These are phyloP conservation scores for Areca catechu DNA, from an alignment of 176 grass and related monocot genomes.

Conservation along the genomic window DNA sequence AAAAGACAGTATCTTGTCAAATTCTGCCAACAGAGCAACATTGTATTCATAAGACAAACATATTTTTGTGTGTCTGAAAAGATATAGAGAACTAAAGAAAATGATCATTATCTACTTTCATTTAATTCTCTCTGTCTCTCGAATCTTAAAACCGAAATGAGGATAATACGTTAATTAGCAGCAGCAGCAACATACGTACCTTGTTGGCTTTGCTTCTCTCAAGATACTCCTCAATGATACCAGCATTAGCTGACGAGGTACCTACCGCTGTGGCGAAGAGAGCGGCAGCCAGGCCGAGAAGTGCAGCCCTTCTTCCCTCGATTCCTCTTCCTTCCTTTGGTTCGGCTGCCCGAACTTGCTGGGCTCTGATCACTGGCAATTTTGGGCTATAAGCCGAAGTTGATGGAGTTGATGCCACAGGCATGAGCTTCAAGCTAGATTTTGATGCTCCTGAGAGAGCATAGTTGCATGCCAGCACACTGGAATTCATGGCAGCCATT, in stretches of 20 bases:
- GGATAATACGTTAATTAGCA: too few relatives aligned
- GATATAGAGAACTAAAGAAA: too few relatives aligned
- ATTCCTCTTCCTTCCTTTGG: background rate
- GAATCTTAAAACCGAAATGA: too few relatives aligned
- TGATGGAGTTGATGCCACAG: constrained; percentile 1
- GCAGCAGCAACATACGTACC: constrained; percentile 20
- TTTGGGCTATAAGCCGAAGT: constrained; percentile 10
- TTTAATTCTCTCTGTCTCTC: too few relatives aligned
- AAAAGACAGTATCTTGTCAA: too few relatives aligned
- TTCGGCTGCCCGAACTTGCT: constrained; percentile 11
- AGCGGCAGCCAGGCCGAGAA: constrained; percentile 61
- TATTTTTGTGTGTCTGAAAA: too few relatives aligned
- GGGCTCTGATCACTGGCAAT: constrained; percentile 22
- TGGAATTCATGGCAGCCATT: constrained; percentile 69
- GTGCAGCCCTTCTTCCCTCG: constrained; percentile 51
- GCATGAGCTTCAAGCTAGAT: constrained; percentile 19
- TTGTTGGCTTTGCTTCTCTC: constrained; percentile 98
- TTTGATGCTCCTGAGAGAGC: constrained; percentile 3
- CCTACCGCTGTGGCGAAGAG: constrained; percentile 35
- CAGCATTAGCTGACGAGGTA: constrained; percentile 40
- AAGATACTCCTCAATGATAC: constrained; percentile 79
- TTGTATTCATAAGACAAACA: too few relatives aligned
- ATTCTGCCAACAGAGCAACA: too few relatives aligned
- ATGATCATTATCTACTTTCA: too few relatives aligned
- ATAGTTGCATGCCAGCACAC: constrained; percentile 50